These are phyloP conservation scores for Ogataea angusta DNA, from an alignment of 805 yeast genomes.

Conservation along the genomic window DNA sequence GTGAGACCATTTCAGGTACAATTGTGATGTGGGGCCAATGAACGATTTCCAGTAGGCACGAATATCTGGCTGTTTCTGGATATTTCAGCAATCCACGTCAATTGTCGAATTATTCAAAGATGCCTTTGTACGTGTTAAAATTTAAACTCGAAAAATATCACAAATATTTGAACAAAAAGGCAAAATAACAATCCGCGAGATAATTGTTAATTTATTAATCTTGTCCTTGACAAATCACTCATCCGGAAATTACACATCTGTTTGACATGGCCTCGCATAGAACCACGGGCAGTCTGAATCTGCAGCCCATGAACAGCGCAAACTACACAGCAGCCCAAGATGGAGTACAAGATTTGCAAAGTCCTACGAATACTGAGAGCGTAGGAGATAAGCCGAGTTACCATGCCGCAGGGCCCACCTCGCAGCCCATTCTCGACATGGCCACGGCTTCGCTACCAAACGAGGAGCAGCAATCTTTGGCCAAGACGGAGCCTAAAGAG, in stretches of 20 bases:
- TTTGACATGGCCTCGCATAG: slow-evolving; percentile 23
- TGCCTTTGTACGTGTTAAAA: slow-evolving; percentile 10
- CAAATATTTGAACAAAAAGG: slow-evolving; percentile 2
- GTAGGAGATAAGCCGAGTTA: not conserved
- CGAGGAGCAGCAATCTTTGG: not conserved
- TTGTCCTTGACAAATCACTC: not conserved
- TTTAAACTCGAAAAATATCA: slow-evolving; percentile 1
- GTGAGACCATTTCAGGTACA: slow-evolving; percentile 9
- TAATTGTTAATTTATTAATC: not conserved
- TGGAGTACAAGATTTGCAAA: slow-evolving; percentile 20
- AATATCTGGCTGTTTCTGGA: not conserved
- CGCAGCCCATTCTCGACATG: slow-evolving; percentile 18
- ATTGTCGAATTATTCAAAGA: slow-evolving; percentile 4
- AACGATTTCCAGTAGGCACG: not conserved
- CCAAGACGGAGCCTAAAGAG: not conserved
- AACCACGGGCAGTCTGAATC: slow-evolving; percentile 24
- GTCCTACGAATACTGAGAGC: slow-evolving; percentile 2
- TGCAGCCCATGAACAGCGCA: slow-evolving; percentile 33
- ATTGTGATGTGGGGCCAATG: not conserved
- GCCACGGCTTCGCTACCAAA: slow-evolving; percentile 13
- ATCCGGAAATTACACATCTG: not conserved
- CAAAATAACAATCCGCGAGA: not conserved
- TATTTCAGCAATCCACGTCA: not conserved
- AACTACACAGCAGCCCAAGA: slow-evolving; percentile 32
- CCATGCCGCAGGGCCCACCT: slow-evolving; percentile 1